Evolutionary conservation across 163 green algal species (phyloP).

Genomic region (Prototheca cutis): DNA sequence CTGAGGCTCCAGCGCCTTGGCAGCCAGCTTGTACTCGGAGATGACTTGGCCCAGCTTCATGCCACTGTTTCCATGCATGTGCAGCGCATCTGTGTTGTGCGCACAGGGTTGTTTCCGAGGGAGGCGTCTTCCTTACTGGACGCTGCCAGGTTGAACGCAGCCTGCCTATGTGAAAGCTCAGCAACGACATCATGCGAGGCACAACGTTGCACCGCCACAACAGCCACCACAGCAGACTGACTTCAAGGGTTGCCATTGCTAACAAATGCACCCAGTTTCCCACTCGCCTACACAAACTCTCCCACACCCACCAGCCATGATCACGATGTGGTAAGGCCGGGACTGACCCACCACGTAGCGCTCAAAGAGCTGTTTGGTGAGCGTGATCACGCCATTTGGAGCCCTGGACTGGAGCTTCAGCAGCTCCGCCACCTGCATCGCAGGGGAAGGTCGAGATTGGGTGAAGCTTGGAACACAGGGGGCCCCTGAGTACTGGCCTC

Average conservation of each 20-base stretch:
- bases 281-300: too few species aligned
- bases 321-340: constrained; percentile 35
- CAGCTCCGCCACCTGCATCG: constrained; percentile 8
- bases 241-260: too few species aligned
- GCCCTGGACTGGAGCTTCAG: constrained; percentile 10
- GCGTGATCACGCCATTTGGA: constrained; percentile 27
- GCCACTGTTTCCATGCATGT: constrained; percentile 21
- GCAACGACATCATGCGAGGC: background rate
- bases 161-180: too few species aligned
- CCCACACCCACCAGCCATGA: constrained; percentile 23
- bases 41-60: constrained; percentile 20
- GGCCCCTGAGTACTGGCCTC: too few species aligned
- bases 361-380: constrained; percentile 21
- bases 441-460: too few species aligned
- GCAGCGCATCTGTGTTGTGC: constrained; percentile 14
- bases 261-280: too few species aligned
- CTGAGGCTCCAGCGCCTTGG: background rate
- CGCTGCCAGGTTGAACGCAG: too few species aligned
- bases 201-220: background rate
- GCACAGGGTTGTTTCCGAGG: too few species aligned
- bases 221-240: background rate
- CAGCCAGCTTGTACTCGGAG: constrained; percentile 9
- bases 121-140: too few species aligned
- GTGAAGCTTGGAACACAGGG: too few species aligned
- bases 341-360: constrained; percentile 22